Evolutionary conservation across 306 rosid genomes (phyloP), one percentile per base, ranked within the genome.

Genomic region (Lathyrus sativus): DNA sequence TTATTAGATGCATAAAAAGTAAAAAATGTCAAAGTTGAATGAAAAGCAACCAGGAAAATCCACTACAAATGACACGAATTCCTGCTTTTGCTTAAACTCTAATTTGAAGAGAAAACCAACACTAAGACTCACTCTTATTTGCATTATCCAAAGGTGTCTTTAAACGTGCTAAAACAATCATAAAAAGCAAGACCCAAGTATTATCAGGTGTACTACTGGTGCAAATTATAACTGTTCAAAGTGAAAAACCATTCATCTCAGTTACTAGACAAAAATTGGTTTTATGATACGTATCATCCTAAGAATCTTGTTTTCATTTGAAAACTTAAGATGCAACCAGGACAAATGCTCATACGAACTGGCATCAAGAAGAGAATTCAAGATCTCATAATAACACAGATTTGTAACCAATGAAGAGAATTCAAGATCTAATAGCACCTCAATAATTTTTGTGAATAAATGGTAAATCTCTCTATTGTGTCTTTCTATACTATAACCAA

Each of bases 401-500:
- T 9, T 51, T n/a, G n/a, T n/a, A n/a, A n/a, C n/a, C n/a, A n/a
- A n/a, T n/a, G 55, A 49, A 49, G 26, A 49, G 19, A 49, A 49
- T 17, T 50, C 10, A 18, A 70, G 67, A 35, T 24, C 63, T 24
- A 51, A 10, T 51, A 26, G 28, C 57, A 19, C 57, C 31, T 51
- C 57, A 24, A 59, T 42, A 60, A n/a, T n/a, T n/a, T n/a, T n/a
- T 31, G 54, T 24, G 49, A 50, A 50, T 74, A 26, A 48, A 65
- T 19, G 35, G 26, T 46, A 61, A 53, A 67, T 67, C 42, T 67
- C 48, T 15, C 48, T 51, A 56, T 37, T 10, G 57, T 42, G 14
- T 62, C 39, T 67, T 65, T 53, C 55, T 17, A 45, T 73, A 43
- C 67, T 53, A 49, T 54, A 72, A 51, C 41, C 18, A 51, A 31